Percentiles rank a stretch among this genome's conserved stretches.
Conservation (phyloP, 2,329 filamentous ascomycete genomes). For the Claviceps fusiformis region DNA sequence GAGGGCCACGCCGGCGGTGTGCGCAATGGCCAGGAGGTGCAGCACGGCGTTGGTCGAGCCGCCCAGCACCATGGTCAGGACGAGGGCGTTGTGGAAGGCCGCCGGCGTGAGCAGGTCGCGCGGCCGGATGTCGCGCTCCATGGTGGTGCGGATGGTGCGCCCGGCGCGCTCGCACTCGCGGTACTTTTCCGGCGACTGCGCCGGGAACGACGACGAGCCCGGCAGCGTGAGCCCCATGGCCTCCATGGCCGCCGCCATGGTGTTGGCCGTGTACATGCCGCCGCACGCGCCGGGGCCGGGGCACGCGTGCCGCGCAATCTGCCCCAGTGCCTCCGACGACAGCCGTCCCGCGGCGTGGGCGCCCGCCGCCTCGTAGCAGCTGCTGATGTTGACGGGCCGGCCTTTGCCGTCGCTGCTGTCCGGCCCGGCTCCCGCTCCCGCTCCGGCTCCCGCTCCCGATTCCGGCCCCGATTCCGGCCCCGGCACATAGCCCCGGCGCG, state of each 20-base stretch:
- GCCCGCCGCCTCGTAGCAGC: conserved; percentile 69
- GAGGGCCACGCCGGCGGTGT: conserved; percentile 63
- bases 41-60: conserved; percentile 82
- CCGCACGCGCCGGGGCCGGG: conserved; percentile 51
- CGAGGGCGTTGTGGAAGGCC: conserved; percentile 77
- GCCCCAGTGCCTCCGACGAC: too few relatives aligned
- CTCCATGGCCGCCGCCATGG: conserved; percentile 80
- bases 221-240: conserved; percentile 77
- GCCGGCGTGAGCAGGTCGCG: conserved; percentile 66
- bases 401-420: conserved; percentile 52
- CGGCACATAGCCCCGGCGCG: conserved; percentile 51
- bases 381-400: conserved; percentile 74
- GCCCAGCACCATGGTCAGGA: conserved; percentile 84
- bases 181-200: conserved; percentile 67
- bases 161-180: conserved; percentile 75
- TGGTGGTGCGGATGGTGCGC: conserved; percentile 62
- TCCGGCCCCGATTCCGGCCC: too few relatives aligned
- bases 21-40: conserved; percentile 83
- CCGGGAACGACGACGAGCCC: conserved; percentile 73
- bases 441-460: too few relatives aligned
- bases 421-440: too few relatives aligned
- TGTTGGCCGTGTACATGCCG: conserved; percentile 86
- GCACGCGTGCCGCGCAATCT: conserved; percentile 44
- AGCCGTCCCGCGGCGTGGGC: too few relatives aligned
- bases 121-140: conserved; percentile 73